Base-by-base conservation (phyloP, 2,329 filamentous ascomycete species). In the Geosmithia morbida region DNA sequence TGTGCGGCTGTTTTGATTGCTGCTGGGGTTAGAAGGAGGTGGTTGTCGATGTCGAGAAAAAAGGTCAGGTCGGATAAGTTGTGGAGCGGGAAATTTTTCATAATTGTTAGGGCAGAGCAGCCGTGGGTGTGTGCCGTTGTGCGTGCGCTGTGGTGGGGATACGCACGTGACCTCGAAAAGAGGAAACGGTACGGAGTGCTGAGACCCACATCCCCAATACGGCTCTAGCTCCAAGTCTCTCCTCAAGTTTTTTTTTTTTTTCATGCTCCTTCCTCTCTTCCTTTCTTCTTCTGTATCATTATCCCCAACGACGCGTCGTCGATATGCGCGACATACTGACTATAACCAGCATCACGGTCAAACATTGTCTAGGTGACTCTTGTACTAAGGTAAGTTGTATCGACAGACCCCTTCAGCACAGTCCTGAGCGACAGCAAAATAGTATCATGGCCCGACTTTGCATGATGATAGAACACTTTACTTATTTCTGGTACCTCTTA, bases 401-500 rank as follows among this genome's bases (percentile, higher is more conserved):
- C 16, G n/a, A 3, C 42, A n/a, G 20, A 22, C 16, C 41, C 20
- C 6, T 26, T 26, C 5, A 37, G 33, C 33, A 37, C 33, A 13
- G 33, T 11, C 7, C 8, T 2, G 18, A 33, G 41, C 18, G 22
- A 26, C 22, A 26, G 17, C 20, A 43, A 33, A 26, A 18, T n/a
- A 16, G 30, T n/a, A 8, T 40, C 26, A 26, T 40, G 37, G 41
- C 14, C n/a, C 20, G 20, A 41, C 43, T 56, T 62, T 57, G 59
- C 56, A 76, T 87, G 85, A 90, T 89, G 85, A 90, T 75, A 79
- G 60, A 66, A 64, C 62, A 72, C 72, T 29, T 41, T 68, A 71
- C 72, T 71, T 70, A 72, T 83, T 89, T 94, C 86, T 94, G 87
- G 87, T 88, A 94, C 87, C 88, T 94, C 88, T 94, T 92, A 87